These are phyloP conservation scores for Jimgerdemannia flammicorona DNA, from an alignment of 192 early-diverging fungal genomes.

Conservation along the genomic window DNA sequence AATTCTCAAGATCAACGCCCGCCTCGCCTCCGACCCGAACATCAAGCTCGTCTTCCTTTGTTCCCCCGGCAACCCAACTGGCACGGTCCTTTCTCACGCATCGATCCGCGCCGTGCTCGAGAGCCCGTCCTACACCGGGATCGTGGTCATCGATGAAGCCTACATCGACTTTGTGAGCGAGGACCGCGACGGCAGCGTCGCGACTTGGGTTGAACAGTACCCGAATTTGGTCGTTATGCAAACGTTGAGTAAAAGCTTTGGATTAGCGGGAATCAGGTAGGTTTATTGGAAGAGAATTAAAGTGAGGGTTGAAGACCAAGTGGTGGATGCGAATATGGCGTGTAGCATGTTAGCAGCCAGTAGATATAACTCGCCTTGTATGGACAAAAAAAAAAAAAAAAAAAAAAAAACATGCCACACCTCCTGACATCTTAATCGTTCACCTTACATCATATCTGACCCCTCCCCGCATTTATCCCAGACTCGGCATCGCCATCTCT, in stretches of 20 bases:
- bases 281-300: neutral
- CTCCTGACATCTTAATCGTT: too few relatives aligned
- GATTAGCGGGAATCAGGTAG: constrained; percentile 93
- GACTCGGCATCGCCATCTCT: constrained; percentile 83
- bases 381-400: too few relatives aligned
- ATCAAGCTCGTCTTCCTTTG: constrained; percentile 96
- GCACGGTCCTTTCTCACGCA: constrained; percentile 67
- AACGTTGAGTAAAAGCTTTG: constrained; percentile 98
- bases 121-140: constrained; percentile 64
- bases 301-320: too few relatives aligned
- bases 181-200: constrained; percentile 60
- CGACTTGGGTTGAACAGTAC: constrained; percentile 75
- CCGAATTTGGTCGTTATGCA: constrained; percentile 96
- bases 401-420: too few relatives aligned
- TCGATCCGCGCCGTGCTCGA: constrained; percentile 69
- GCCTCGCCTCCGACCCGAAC: constrained; percentile 60
- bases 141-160: constrained; percentile 98
- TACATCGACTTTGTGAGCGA: constrained; percentile 92
- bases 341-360: too few relatives aligned
- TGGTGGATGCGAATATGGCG: too few relatives aligned
- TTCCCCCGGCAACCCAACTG: constrained; percentile 98
- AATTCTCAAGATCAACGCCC: constrained; percentile 48
- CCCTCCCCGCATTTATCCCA: constrained; percentile 12
- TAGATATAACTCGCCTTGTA: too few relatives aligned
- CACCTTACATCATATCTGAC: too few relatives aligned